These are phyloP conservation scores for Carex littledalei DNA, from an alignment of 176 grass and related monocot genomes.

Conservation along the genomic window DNA sequence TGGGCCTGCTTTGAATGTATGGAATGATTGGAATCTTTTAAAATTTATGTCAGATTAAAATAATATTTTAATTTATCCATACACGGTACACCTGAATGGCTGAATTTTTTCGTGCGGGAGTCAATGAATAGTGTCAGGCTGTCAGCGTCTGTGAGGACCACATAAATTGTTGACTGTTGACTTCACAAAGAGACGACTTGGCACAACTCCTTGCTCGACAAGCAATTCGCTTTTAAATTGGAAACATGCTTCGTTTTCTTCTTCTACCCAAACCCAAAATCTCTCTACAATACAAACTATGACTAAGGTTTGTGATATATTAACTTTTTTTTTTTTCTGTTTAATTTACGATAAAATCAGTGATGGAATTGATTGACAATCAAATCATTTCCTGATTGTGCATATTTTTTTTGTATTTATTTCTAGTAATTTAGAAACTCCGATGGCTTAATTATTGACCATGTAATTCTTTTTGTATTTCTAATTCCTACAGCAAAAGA, in stretches of 20 bases:
- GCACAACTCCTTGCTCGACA: background rate
- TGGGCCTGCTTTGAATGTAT: too few species aligned
- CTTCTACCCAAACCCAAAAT: background rate
- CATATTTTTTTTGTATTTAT: background rate
- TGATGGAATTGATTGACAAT: background rate
- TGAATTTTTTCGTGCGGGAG: background rate
- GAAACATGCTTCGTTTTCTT: background rate
- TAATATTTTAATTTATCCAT: too few species aligned
- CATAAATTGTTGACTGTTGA: background rate
- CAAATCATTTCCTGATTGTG: background rate
- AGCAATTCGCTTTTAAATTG: background rate
- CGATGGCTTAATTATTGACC: background rate
- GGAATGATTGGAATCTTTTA: too few species aligned
- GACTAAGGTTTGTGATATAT: background rate
- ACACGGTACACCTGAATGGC: too few species aligned
- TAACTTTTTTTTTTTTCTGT: background rate
- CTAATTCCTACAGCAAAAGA: conserved; percentile 52
- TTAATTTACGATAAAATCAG: background rate
- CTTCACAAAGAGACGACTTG: background rate
- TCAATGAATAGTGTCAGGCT: background rate
- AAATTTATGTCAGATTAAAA: too few species aligned
- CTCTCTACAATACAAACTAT: background rate
- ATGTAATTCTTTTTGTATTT: background rate
- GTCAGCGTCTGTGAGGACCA: background rate
- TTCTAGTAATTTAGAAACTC: background rate